Conservation (phyloP, 2,329 filamentous ascomycete genomes). For the Alternaria panax region DNA sequence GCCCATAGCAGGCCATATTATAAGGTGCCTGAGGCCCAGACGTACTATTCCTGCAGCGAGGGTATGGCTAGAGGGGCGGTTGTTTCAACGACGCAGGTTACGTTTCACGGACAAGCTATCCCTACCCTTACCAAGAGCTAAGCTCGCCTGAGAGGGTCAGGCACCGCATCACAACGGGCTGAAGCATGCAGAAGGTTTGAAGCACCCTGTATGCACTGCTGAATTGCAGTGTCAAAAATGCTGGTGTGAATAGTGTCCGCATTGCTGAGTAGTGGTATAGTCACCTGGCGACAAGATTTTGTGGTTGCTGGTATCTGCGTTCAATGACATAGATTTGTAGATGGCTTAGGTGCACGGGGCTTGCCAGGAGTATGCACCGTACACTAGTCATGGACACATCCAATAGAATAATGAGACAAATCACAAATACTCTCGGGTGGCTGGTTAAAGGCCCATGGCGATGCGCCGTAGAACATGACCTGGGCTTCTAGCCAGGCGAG, state of each 20-base stretch:
- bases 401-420: background rate
- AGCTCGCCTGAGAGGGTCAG: constrained; percentile 16
- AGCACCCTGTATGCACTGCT: constrained; percentile 6
- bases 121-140: constrained; percentile 15
- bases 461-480: background rate
- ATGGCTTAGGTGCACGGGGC: background rate
- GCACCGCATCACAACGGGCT: constrained; percentile 12
- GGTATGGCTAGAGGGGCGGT: constrained; percentile 16
- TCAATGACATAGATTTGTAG: background rate
- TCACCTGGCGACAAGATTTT: background rate
- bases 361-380: background rate
- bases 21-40: constrained; percentile 11
- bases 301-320: background rate
- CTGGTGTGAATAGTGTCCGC: background rate
- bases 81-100: constrained; percentile 27
- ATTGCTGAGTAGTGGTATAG: background rate
- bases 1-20: constrained; percentile 21
- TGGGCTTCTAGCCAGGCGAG: background rate
- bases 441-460: background rate
- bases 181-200: constrained; percentile 17
- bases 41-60: constrained; percentile 11
- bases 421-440: background rate
- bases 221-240: constrained; percentile 7
- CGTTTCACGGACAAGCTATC: constrained; percentile 25
- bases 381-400: background rate